Base-by-base conservation (phyloP, 495 filamentous ascomycete genomes). In the Trichoderma reesei region DNA sequence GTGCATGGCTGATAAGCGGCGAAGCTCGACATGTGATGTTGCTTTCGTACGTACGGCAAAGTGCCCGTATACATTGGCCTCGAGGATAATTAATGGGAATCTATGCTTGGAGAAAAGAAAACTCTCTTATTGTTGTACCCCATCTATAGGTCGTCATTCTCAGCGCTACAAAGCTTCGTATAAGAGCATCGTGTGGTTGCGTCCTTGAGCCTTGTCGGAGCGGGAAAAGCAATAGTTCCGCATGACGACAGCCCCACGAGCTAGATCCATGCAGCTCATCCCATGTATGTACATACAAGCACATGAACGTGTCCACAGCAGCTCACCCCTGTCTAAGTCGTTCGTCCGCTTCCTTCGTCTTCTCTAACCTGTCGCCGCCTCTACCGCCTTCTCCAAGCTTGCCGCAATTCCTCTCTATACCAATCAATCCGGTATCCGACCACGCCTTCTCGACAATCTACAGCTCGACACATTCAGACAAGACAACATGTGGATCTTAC, bases 401-500 rank as follows among this genome's bases (percentile, higher is more conserved):
- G 9, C 13, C 13, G 11, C 36, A 41, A 14, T 20, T 39, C 39
- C 41, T 39, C 59, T 14, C 10, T 61, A 11, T 11, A 13, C 44
- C 11, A 1, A 7, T 41, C 39, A 13, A 7, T 41, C 7, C 41
- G 26, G 26, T 65, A 59, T 66, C 65, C 63, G 61, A 64, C 66
- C 63, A 60, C 56, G 48, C 37, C 26, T 39, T 9, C 14, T 13
- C 13, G 26, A 59, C 18, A 59, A 65, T 60, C 54, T 34, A n/a
- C 7, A 44, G 42, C 33, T 26, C 26, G 26, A 64, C 9, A 62
- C 63, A 68, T 33, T 31, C 38, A 37, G 48, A 33, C 66, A 82
- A 68, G 48, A 33, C 66, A 82, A 68, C 44, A 96, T 97, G 93
- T 96, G 90, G 89, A 89, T 97, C 73, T 79, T 97, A 67, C 90